Conservation (phyloP, 179 eudicot genomes). For the Drosera spatulata region DNA sequence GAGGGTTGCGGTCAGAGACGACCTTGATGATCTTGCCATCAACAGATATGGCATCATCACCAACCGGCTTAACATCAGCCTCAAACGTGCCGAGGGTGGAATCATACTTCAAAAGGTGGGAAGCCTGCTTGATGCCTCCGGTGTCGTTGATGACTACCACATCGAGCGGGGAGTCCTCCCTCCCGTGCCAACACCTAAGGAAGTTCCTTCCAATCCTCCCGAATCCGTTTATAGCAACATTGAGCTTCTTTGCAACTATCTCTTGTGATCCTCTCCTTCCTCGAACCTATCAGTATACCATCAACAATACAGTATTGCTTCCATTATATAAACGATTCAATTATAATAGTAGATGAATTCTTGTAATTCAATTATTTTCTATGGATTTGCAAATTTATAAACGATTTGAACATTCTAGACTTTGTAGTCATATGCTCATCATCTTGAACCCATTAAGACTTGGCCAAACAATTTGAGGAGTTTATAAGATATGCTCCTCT, state of each 20-base stretch:
- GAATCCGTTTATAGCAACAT: slow-evolving; percentile 95
- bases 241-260: slow-evolving; percentile 66
- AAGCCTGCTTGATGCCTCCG: slow-evolving; percentile 96
- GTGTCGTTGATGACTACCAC: slow-evolving; percentile 90
- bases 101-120: slow-evolving; percentile 97
- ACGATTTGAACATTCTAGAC: too few relatives aligned
- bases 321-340: too few relatives aligned
- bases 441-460: too few relatives aligned
- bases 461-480: too few relatives aligned
- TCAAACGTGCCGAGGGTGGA: slow-evolving; percentile 97
- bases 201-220: slow-evolving; percentile 97
- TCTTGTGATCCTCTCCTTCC: slow-evolving; percentile 34
- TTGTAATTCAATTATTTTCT: too few relatives aligned
- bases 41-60: slow-evolving; percentile 66
- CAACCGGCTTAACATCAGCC: slow-evolving; percentile 85
- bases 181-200: slow-evolving; percentile 97
- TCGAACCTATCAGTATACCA: slow-evolving; percentile 17
- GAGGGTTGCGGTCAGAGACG: slow-evolving; percentile 81
- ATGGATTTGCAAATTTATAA: too few relatives aligned
- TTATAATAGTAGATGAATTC: too few relatives aligned
- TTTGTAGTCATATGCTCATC: too few relatives aligned
- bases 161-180: slow-evolving; percentile 87
- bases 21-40: slow-evolving; percentile 88
- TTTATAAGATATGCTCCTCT: too few relatives aligned
- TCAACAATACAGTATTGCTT: too few relatives aligned